Conservation (phyloP, 371 early-diverging fungal species). For the Rhizopus microsporus region DNA sequence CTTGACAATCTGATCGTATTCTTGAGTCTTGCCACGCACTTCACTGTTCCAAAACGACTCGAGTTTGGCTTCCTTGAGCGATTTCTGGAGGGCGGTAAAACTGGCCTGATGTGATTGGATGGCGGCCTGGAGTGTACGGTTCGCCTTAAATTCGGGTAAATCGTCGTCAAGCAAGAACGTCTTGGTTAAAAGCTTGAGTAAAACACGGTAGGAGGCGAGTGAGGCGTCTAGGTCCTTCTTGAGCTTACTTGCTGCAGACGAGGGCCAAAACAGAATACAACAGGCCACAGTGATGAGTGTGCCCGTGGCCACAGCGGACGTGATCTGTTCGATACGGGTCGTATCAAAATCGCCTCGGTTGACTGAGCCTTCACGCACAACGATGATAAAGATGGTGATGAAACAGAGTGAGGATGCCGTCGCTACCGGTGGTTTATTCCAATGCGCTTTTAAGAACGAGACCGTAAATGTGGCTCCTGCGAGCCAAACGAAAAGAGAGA, state of each 20-base stretch:
- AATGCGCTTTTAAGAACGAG: conserved; percentile 63
- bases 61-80: conserved; percentile 63
- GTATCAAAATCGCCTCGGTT: conserved; percentile 55
- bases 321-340: conserved; percentile 57
- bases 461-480: conserved; percentile 61
- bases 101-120: conserved; percentile 65
- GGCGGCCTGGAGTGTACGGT: conserved; percentile 52
- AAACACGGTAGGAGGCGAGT: conserved; percentile 53
- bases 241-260: conserved; percentile 59
- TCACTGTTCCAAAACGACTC: conserved; percentile 58
- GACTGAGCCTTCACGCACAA: conserved; percentile 54
- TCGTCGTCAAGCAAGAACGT: conserved; percentile 69
- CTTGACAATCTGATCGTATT: conserved; percentile 48
- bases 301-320: conserved; percentile 57
- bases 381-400: conserved; percentile 58
- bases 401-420: conserved; percentile 66
- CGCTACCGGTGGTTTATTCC: conserved; percentile 64
- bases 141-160: conserved; percentile 54
- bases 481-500: conserved; percentile 58
- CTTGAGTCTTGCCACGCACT: conserved; percentile 43
- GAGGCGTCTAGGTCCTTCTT: conserved; percentile 61
- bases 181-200: conserved; percentile 63
- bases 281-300: conserved; percentile 56
- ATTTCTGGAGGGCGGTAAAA: conserved; percentile 63
- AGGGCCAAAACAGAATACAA: conserved; percentile 64